Percentiles rank a stretch among this genome's conserved stretches.
Conservation (phyloP, 1,139 yeast species). For the Diutina neorugosa region DNA sequence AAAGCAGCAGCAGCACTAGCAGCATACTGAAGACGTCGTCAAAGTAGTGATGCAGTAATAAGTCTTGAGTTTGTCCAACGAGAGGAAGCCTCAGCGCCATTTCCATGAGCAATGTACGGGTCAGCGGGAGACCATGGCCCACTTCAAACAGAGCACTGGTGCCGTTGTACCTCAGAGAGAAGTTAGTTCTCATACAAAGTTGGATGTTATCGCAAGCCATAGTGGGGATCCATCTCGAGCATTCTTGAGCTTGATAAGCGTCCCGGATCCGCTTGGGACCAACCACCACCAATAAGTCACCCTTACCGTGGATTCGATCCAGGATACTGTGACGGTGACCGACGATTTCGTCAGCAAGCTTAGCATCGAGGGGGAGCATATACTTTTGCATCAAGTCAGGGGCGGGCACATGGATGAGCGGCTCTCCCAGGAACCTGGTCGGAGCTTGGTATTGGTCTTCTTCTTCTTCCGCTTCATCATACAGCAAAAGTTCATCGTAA, state of each 20-base stretch:
- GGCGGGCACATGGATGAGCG: slow-evolving; percentile 2
- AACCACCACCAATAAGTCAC: background rate
- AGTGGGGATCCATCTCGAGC: slow-evolving; percentile 3
- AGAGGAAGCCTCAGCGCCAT: slow-evolving; percentile 25
- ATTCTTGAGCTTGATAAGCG: background rate
- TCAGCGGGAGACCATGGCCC: slow-evolving; percentile 24
- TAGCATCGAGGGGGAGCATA: background rate
- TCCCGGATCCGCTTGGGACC: background rate
- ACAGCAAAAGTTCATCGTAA: background rate
- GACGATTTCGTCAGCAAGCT: background rate
- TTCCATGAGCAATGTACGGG: slow-evolving; percentile 24
- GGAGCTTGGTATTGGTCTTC: background rate
- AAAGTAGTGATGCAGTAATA: slow-evolving; percentile 34
- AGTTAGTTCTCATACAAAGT: background rate
- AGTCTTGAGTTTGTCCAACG: slow-evolving; percentile 30
- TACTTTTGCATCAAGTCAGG: slow-evolving; percentile 2
- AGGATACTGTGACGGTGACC: background rate
- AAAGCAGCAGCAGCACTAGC: slow-evolving; percentile 20
- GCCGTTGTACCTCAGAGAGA: background rate
- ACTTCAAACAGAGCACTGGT: background rate
- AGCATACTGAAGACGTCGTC: slow-evolving; percentile 32
- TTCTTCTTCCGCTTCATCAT: background rate
- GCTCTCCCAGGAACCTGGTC: background rate
- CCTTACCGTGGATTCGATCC: background rate
- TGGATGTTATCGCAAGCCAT: background rate